phyloP scores from a whole-genome alignment of 192 early-diverging fungal species.

The Mortierella hygrophila region DNA sequence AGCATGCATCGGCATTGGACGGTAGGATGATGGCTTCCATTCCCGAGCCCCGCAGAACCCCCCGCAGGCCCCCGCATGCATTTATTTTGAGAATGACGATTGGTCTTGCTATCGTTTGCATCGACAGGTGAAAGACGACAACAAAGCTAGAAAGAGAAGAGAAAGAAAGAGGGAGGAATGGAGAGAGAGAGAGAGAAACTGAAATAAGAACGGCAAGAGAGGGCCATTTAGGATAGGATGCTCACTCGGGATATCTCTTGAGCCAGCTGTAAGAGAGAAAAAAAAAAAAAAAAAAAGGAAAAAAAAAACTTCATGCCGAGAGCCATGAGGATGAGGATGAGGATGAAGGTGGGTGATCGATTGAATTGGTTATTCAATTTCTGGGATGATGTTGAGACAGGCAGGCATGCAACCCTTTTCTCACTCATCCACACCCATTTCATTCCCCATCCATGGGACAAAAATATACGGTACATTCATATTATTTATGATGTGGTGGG shows the following conservation, averaged over 20 bases:
- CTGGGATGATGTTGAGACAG: too few species aligned
- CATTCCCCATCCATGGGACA: too few species aligned
- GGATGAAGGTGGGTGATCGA: too few species aligned
- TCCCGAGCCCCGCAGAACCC: constrained; percentile 3
- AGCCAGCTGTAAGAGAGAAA: neutral
- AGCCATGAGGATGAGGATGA: neutral
- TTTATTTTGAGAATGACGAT: constrained; percentile 3
- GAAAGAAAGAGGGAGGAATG: neutral
- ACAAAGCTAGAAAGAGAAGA: neutral
- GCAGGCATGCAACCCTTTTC: too few species aligned
- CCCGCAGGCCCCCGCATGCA: neutral
- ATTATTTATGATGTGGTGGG: too few species aligned
- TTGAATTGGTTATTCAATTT: too few species aligned
- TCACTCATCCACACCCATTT: too few species aligned
- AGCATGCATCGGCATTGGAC: neutral
- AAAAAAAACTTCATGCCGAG: constrained; percentile 1
- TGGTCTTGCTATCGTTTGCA: too few species aligned
- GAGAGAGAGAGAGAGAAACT: neutral
- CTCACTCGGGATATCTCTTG: neutral
- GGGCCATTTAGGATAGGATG: neutral
- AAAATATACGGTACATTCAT: too few species aligned
- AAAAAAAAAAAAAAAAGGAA: neutral
- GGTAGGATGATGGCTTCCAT: neutral
- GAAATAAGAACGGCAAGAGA: neutral
- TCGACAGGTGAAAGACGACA: too few species aligned